Base-by-base conservation (phyloP, 371 early-diverging fungal genomes). In the Fennellomyces sp. region DNA sequence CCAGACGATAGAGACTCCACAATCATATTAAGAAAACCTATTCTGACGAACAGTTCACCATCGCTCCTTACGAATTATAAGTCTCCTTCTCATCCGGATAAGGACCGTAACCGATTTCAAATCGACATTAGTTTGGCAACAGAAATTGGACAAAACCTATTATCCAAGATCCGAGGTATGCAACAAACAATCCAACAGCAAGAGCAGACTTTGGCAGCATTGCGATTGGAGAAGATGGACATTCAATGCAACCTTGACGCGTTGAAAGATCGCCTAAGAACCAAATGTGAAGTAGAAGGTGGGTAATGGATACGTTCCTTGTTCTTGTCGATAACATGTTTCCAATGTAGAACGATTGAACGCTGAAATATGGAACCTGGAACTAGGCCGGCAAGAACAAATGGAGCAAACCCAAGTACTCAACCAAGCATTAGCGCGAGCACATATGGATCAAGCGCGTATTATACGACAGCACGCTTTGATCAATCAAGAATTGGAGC, bases 381-480 rank as follows among this genome's bases (percentile, higher is more conserved):
- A 62, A 50, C 2, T 49, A 15, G 45, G 30, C 23, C 33, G 50
- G 21, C 62, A 56, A 41, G 41, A 28, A 13, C 39, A 51, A 12
- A 27, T 48, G 12, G 42, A 38, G 12, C 56, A 62, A 39, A 41
- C 38, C 25, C 49, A 62, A n/a, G 49, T 19, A 19, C 25, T 39
- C 28, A 56, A 35, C 13, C 62, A 56, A 27, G 42, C 35, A 13
- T 27, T 62, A 25, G 62, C 62, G 38, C 49, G 62, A 11, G 33
- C 49, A 15, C 58, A 49, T 15, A 35, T 58, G 58, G 58, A 58
- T 15, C 56, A 62, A 41, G 62, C 62, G 28, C 55, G 62, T 13
- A 31, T 50, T 13, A 21, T 56, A 38, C 50, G 62, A 3, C 50
- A 62, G 12, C 56, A 56, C 8, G 49, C 48, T 10, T 23, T 62